Evolutionary conservation across 2,329 filamentous ascomycete genomes (phyloP), one percentile per base, ranked within the genome.

Genomic region (Claviceps sorghi): DNA sequence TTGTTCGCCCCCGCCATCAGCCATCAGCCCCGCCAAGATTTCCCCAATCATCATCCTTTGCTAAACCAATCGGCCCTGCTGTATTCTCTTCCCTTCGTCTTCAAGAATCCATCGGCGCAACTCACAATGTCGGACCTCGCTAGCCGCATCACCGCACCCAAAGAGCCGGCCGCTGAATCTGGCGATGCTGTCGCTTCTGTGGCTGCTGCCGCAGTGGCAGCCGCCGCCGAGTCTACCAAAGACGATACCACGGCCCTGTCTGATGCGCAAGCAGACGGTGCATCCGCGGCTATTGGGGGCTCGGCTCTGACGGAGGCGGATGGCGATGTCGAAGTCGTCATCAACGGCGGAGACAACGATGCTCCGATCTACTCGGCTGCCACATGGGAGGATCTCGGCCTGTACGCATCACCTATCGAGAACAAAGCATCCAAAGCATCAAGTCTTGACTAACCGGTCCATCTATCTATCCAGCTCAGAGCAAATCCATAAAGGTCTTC

Each of bases 401-500:
- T 55, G 54, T 55, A 52, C 19, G 54, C 40, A 36, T 32, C 13
- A 8, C n/a, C 32, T 2, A 22, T 6, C 15, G 13, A 38, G 19
- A 48, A 15, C 19, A 22, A 19, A 21, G 15, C 3, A 49, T 26
- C 26, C 26, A 26, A n/a, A n/a, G n/a, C n/a, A n/a, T 34, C 17
- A 13, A 34, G 19, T 47, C 9, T 26, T 41, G 19, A 34, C 49
- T 52, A 19, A 54, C 40, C 40, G 11, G 30, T 36, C 26, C 7
- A 15, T 26, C 49, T 41, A 47, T n/a, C 26, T 9, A 19, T 42
- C 3, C 41, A 69, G 70, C 15, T 65, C 66, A 38, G 64, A 69
- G 34, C 55, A 79, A 43, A 85, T 97, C 57, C 78, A 90, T 51
- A 81, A 87, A 58, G 89, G 88, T 48, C 77, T 96, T 34, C 74